phyloP scores from a whole-genome alignment of 441 rosid genomes.

The Adansonia madagascariensis region DNA sequence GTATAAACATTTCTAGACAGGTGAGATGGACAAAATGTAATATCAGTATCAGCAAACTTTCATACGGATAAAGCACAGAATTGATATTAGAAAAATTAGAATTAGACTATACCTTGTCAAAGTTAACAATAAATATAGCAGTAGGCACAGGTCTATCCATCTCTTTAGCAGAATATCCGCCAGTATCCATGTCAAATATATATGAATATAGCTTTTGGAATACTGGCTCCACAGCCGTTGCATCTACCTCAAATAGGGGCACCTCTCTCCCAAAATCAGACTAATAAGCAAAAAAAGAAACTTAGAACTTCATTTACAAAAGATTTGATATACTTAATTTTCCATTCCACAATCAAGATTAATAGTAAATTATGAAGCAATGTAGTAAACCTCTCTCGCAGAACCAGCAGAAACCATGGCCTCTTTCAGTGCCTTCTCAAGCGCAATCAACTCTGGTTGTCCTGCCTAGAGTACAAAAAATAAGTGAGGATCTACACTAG shows the following conservation, averaged over 20 bases:
- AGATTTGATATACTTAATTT: background rate
- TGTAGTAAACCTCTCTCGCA: slow-evolving; percentile 78
- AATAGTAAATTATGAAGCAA: slow-evolving; percentile 2
- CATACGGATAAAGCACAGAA: slow-evolving; percentile 21
- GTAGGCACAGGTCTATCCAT: slow-evolving; percentile 79
- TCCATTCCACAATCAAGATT: background rate
- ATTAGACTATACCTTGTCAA: slow-evolving; percentile 76
- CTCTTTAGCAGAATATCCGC: slow-evolving; percentile 49
- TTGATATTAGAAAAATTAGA: background rate
- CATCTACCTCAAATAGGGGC: slow-evolving; percentile 91
- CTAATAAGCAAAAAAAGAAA: slow-evolving; percentile 37
- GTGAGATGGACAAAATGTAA: background rate
- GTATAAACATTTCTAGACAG: background rate
- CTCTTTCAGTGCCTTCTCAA: slow-evolving; percentile 84
- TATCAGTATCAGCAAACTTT: slow-evolving; percentile 11
- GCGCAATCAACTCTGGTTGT: slow-evolving; percentile 82
- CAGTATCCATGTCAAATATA: slow-evolving; percentile 69
- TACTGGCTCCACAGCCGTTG: slow-evolving; percentile 73
- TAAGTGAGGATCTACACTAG: slow-evolving; percentile 15
- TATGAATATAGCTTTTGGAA: slow-evolving; percentile 77
- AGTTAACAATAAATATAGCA: slow-evolving; percentile 86
- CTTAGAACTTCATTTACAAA: slow-evolving; percentile 23
- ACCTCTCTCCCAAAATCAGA: slow-evolving; percentile 89
- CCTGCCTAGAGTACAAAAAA: slow-evolving; percentile 57
- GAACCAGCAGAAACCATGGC: slow-evolving; percentile 82